Evolutionary conservation across 306 rosid species (phyloP).

Genomic region (Quercus alba): DNA sequence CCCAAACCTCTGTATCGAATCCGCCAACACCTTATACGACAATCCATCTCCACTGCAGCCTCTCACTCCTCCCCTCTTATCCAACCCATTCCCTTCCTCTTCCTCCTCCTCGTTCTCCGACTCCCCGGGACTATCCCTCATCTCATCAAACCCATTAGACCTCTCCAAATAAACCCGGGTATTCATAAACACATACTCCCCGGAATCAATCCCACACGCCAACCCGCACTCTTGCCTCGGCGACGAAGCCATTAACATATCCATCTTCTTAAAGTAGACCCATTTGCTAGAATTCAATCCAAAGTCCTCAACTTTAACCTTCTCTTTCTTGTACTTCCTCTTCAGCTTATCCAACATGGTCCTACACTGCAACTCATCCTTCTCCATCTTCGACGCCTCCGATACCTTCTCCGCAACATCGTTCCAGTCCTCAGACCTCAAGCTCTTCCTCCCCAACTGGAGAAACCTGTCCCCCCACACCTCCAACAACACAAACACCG

Average conservation of each 20-base stretch:
- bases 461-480: conserved; percentile 81
- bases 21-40: conserved; percentile 55
- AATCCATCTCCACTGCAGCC: conserved; percentile 25
- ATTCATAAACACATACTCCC: conserved; percentile 82
- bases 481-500: conserved; percentile 60
- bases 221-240: conserved; percentile 61
- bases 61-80: conserved; percentile 9
- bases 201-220: conserved; percentile 84
- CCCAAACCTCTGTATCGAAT: conserved; percentile 73
- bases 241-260: conserved; percentile 67
- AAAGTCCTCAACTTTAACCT: conserved; percentile 46
- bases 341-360: conserved; percentile 55
- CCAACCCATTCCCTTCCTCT: conserved; percentile 42
- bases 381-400: conserved; percentile 44
- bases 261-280: conserved; percentile 75
- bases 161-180: conserved; percentile 68
- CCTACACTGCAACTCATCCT: conserved; percentile 52
- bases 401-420: conserved; percentile 72
- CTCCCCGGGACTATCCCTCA: conserved; percentile 90
- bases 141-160: conserved; percentile 82
- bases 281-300: conserved; percentile 55
- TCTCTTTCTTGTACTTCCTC: conserved; percentile 78
- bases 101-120: conserved; percentile 49
- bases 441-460: conserved; percentile 73
- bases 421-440: conserved; percentile 76